These are phyloP conservation scores for Platanus orientalis DNA, from an alignment of 164 flowering plant genomes.

Conservation along the genomic window DNA sequence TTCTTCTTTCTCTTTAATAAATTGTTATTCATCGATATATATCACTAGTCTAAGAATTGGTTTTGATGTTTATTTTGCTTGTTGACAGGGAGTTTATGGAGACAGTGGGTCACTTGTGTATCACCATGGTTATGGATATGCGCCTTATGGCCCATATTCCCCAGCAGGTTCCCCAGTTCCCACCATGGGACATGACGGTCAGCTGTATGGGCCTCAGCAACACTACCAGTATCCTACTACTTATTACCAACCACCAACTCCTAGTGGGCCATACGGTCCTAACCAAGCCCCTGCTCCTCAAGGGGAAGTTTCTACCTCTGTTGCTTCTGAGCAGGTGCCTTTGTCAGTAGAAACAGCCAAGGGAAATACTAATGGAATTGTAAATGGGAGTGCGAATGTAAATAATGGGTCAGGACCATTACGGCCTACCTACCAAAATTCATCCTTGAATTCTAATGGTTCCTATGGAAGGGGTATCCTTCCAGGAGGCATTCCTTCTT, in stretches of 20 bases:
- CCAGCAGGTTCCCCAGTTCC: slow-evolving; percentile 71
- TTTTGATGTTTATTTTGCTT: not conserved
- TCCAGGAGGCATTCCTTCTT: slow-evolving; percentile 35
- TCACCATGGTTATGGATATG: slow-evolving; percentile 69
- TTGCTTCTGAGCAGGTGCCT: slow-evolving; percentile 46
- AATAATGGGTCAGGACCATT: slow-evolving; percentile 33
- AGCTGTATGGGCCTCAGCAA: slow-evolving; percentile 66
- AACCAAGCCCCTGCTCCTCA: slow-evolving; percentile 27
- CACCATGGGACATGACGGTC: slow-evolving; percentile 72
- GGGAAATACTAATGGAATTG: slow-evolving; percentile 32
- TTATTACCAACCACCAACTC: slow-evolving; percentile 50
- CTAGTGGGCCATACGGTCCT: slow-evolving; percentile 34
- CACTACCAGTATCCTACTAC: slow-evolving; percentile 69
- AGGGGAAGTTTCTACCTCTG: slow-evolving; percentile 40
- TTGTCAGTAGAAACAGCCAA: slow-evolving; percentile 43
- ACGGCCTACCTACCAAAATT: slow-evolving; percentile 34
- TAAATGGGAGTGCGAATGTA: slow-evolving; percentile 35
- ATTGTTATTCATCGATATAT: slow-evolving; percentile 24
- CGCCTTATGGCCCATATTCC: slow-evolving; percentile 66
- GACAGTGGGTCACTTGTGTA: slow-evolving; percentile 60
- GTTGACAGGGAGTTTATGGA: slow-evolving; percentile 50
- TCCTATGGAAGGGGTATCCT: slow-evolving; percentile 43
- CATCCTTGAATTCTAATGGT: slow-evolving; percentile 33
- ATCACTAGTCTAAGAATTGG: not conserved
- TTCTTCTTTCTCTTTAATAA: not conserved